A percentile compares a stretch with the other conserved stretches of the same genome.
Evolutionary conservation across 176 grass and related monocot species (phyloP).

Genomic region (Elymus sibiricus): DNA sequence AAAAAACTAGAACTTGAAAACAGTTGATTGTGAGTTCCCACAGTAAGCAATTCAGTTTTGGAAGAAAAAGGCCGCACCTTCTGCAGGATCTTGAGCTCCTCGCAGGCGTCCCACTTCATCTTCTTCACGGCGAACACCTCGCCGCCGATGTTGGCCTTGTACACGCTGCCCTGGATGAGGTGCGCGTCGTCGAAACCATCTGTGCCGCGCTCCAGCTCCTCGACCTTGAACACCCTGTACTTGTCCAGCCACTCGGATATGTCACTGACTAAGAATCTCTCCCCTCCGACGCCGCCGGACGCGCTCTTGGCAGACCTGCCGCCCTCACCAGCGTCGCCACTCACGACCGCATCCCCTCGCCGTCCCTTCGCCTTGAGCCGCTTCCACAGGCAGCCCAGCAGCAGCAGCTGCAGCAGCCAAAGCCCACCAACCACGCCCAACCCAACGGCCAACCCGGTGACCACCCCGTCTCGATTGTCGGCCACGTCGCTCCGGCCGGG

Average conservation of each 20-base stretch:
- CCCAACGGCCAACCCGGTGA: conserved; percentile 58
- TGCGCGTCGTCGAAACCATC: conserved; percentile 56
- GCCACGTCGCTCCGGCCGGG: not conserved
- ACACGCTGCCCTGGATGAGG: conserved; percentile 82
- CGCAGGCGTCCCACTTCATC: conserved; percentile 98
- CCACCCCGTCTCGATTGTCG: conserved; percentile 46
- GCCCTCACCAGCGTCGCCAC: conserved; percentile 18
- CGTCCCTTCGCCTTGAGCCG: conserved; percentile 23
- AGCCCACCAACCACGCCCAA: conserved; percentile 55
- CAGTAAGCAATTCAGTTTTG: not conserved
- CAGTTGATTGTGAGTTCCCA: not conserved
- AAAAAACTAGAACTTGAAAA: not conserved
- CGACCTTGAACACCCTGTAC: conserved; percentile 80
- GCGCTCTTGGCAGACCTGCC: conserved; percentile 26
- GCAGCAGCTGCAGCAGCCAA: conserved; percentile 49
- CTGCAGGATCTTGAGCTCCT: conserved; percentile 97
- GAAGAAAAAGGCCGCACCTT: conserved; percentile 47
- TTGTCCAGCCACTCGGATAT: conserved; percentile 96
- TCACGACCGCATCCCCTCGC: conserved; percentile 3
- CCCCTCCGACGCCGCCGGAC: conserved; percentile 27
- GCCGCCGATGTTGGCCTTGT: conserved; percentile 72
- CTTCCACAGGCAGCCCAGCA: conserved; percentile 50
- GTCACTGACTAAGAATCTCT: conserved; percentile 54
- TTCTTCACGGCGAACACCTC: conserved; percentile 85
- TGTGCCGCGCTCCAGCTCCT: conserved; percentile 61